phyloP scores from a whole-genome alignment of 1,284 basidiomycete species.

The Cutaneotrichosporon cutaneum region DNA sequence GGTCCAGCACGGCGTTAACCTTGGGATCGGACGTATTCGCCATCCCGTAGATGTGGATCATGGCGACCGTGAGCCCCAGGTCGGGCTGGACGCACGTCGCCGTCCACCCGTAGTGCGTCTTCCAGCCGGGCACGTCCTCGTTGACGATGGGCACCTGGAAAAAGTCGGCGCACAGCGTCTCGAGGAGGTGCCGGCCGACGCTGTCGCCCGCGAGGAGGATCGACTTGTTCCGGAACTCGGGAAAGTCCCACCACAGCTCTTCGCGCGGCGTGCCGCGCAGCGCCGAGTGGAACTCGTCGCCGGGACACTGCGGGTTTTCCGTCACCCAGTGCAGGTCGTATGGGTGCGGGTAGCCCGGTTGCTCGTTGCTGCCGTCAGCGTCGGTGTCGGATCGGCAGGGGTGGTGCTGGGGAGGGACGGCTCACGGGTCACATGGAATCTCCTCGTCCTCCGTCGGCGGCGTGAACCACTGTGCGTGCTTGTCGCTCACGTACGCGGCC shows the following conservation, averaged over 20 bases:
- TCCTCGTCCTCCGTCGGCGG: too few species aligned
- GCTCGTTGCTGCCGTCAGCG: conserved; percentile 3
- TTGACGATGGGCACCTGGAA: not conserved
- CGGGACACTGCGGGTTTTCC: conserved; percentile 3
- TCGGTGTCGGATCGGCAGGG: too few species aligned
- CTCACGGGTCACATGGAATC: conserved; percentile 9
- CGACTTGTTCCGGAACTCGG: conserved; percentile 12
- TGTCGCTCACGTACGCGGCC: not conserved
- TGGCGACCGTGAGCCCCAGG: conserved; percentile 5
- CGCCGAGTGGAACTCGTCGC: not conserved
- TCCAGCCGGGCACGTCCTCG: not conserved
- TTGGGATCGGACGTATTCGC: conserved; percentile 10
- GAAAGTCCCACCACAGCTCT: conserved; percentile 1
- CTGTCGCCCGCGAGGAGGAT: conserved; percentile 10
- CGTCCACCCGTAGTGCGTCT: conserved; percentile 9
- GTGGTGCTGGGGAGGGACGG: too few species aligned
- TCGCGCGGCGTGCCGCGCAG: not conserved
- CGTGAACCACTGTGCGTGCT: conserved; percentile 1
- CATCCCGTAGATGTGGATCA: conserved; percentile 14
- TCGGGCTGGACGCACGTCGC: not conserved
- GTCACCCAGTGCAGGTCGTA: not conserved
- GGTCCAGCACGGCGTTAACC: conserved; percentile 11
- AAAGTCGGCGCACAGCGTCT: not conserved
- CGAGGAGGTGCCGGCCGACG: conserved; percentile 8
- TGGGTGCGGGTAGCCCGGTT: conserved; percentile 1